Evolutionary conservation across 495 filamentous ascomycete species (phyloP).

Genomic region (Xylaria palmicola): DNA sequence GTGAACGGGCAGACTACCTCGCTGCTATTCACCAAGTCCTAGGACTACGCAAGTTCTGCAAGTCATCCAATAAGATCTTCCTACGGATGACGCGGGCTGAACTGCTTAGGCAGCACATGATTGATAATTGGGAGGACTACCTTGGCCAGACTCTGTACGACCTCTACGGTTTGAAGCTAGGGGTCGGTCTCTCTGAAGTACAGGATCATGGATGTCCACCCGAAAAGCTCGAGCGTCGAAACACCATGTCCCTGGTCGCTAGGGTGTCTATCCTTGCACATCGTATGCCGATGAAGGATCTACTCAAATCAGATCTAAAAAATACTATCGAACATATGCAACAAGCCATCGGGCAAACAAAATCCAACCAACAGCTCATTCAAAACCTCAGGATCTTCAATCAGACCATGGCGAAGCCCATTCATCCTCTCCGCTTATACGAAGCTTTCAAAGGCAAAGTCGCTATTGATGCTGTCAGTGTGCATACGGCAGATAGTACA

Average conservation of each 20-base stretch:
- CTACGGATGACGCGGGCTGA: constrained; percentile 87
- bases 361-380: constrained; percentile 64
- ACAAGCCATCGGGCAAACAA: constrained; percentile 55
- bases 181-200: constrained; percentile 62
- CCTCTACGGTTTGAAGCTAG: constrained; percentile 79
- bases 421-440: constrained; percentile 80
- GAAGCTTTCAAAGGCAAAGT: constrained; percentile 74
- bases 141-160: constrained; percentile 86
- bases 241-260: constrained; percentile 75
- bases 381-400: constrained; percentile 75
- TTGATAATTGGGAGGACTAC: constrained; percentile 73
- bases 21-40: constrained; percentile 77
- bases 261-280: constrained; percentile 77
- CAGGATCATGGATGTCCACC: constrained; percentile 73
- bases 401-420: constrained; percentile 71
- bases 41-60: constrained; percentile 85
- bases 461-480: constrained; percentile 54
- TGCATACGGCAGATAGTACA: constrained; percentile 47
- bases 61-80: constrained; percentile 79
- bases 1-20: constrained; percentile 71
- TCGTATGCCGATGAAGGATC: constrained; percentile 83
- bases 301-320: constrained; percentile 86
- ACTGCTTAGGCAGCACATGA: constrained; percentile 60
- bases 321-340: constrained; percentile 89
- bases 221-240: constrained; percentile 72